Evolutionary conservation across 1,284 basidiomycete species (phyloP).

Genomic region (Ganoderma leucocontextum): DNA sequence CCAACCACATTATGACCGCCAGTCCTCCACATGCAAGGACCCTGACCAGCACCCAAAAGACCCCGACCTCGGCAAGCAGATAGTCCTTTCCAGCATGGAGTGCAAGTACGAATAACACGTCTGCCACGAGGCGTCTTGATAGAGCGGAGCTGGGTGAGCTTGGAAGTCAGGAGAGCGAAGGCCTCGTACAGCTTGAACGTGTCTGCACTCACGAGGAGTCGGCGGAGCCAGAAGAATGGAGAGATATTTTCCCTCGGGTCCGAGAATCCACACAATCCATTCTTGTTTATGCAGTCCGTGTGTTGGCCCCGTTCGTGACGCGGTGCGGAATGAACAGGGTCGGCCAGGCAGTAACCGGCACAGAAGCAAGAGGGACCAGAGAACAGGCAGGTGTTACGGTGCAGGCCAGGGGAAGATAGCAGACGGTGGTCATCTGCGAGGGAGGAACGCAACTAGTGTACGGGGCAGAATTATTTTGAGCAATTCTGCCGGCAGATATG

Average conservation of each 20-base stretch:
- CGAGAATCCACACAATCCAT: conserved; percentile 32
- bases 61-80: conserved; percentile 69
- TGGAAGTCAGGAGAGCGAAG: background rate
- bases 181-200: background rate
- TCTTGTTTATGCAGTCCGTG: background rate
- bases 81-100: conserved; percentile 71
- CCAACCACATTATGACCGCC: conserved; percentile 66
- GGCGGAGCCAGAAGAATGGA: conserved; percentile 23
- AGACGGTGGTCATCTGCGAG: background rate
- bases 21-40: conserved; percentile 71
- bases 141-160: conserved; percentile 48
- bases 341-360: background rate
- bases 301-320: background rate
- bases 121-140: conserved; percentile 63
- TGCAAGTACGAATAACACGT: conserved; percentile 68
- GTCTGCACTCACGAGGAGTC: conserved; percentile 22
- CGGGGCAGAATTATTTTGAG: too few relatives aligned
- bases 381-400: background rate
- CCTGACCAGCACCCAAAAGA: conserved; percentile 78
- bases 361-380: background rate
- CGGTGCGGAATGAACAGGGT: background rate
- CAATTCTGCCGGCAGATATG: too few relatives aligned
- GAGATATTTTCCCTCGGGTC: conserved; percentile 30
- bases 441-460: background rate
- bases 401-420: background rate